A percentile compares a stretch with the other conserved stretches of the same genome.
These are phyloP conservation scores for Gnaphalium uliginosum DNA, from an alignment of 129 eudicot genomes.

Conservation along the genomic window DNA sequence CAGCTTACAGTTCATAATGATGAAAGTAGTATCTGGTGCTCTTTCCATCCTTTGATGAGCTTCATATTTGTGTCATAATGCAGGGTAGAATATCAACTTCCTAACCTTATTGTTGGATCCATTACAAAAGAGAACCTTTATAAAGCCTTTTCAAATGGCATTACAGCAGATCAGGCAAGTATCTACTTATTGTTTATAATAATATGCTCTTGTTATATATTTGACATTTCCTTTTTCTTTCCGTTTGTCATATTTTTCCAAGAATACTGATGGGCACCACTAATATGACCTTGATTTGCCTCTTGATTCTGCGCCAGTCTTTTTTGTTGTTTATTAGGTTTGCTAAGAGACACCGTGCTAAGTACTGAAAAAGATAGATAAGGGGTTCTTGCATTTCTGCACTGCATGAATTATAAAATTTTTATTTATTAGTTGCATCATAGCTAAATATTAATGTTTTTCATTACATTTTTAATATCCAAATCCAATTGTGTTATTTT, in stretches of 20 bases:
- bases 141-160: constrained; percentile 85
- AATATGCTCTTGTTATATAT: background rate
- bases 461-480: background rate
- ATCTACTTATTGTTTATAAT: background rate
- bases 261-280: too few species aligned
- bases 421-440: background rate
- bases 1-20: background rate
- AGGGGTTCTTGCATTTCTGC: background rate
- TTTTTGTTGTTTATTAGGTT: background rate
- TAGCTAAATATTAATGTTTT: background rate
- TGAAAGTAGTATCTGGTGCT: constrained; percentile 8
- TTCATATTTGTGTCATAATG: constrained; percentile 14
- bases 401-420: background rate
- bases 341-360: background rate
- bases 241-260: too few species aligned
- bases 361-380: background rate
- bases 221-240: background rate
- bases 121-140: constrained; percentile 88
- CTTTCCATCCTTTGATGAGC: background rate
- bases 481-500: background rate
- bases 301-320: background rate
- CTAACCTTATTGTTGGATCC: constrained; percentile 87
- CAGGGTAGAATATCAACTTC: constrained; percentile 97
- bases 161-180: constrained; percentile 87
- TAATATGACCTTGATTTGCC: too few species aligned